Percentiles rank a stretch among this genome's conserved stretches.
These are phyloP conservation scores for Rhodamnia rubescens DNA, from an alignment of 345 rosid genomes.

Conservation along the genomic window DNA sequence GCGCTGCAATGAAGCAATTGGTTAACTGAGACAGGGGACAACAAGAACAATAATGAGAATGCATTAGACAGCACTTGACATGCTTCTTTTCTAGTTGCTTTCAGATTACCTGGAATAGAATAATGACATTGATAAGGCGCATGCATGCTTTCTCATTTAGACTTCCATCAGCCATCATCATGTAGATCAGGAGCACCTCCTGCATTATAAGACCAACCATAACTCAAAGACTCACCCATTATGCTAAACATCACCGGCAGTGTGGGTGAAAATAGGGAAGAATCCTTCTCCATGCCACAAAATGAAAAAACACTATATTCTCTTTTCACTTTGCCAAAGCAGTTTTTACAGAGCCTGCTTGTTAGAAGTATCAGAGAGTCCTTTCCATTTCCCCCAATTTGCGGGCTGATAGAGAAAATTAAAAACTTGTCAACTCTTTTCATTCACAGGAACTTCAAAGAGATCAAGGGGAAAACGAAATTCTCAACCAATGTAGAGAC, in stretches of 20 bases:
- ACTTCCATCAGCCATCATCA: background rate
- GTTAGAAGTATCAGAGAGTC: background rate
- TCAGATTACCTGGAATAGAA: background rate
- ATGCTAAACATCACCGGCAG: background rate
- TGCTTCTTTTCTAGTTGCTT: background rate
- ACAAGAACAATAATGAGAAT: background rate
- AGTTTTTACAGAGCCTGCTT: background rate
- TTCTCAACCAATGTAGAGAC: background rate
- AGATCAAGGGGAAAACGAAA: background rate
- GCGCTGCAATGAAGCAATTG: background rate
- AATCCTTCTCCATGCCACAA: background rate
- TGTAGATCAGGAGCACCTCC: constrained; percentile 1
- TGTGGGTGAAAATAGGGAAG: background rate
- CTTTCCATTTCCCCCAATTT: background rate
- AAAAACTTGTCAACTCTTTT: background rate
- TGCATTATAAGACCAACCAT: background rate
- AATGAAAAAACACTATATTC: background rate
- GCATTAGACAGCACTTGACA: background rate
- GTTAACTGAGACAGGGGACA: background rate
- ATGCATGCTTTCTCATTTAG: constrained; percentile 2
- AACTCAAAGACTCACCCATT: background rate
- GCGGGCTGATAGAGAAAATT: background rate
- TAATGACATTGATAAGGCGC: constrained; percentile 10
- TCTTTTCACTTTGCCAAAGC: background rate
- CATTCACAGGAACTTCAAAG: background rate